Conservation (phyloP, 2,329 filamentous ascomycete genomes). For the Hypoxylon sp. region DNA sequence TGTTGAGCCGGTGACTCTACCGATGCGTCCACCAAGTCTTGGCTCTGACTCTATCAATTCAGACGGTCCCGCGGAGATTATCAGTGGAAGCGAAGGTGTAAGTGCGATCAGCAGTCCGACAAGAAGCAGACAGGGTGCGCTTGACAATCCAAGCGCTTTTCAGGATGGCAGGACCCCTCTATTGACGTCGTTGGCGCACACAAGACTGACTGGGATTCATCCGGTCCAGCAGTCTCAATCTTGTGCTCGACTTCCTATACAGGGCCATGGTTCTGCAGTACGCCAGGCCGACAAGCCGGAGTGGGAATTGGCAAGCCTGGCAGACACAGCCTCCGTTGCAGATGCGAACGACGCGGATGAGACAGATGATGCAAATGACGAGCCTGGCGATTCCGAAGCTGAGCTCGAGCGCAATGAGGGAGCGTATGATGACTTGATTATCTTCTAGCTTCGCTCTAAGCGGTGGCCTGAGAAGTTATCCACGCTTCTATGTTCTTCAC, state of each 20-base stretch:
- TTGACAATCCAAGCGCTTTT: not conserved
- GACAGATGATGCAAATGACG: not conserved
- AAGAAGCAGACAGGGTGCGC: not conserved
- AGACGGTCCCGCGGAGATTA: not conserved
- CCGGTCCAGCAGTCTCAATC: not conserved
- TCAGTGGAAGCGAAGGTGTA: too few relatives aligned
- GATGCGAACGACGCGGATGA: not conserved
- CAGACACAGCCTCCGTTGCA: constrained; percentile 2
- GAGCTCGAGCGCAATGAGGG: not conserved
- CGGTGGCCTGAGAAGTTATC: not conserved
- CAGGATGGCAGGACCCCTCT: not conserved
- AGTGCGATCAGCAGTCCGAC: not conserved
- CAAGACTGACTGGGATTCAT: not conserved
- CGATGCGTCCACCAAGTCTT: not conserved
- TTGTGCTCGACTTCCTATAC: not conserved
- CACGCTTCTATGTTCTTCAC: not conserved
- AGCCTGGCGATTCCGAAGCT: not conserved
- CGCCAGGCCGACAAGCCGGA: constrained; percentile 36
- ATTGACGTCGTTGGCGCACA: not conserved
- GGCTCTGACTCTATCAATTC: not conserved
- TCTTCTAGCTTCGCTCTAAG: constrained; percentile 1
- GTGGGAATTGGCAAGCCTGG: constrained; percentile 39
- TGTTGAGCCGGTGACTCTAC: not conserved
- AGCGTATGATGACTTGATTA: constrained; percentile 22
- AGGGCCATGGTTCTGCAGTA: not conserved